Evolutionary conservation across 2,329 filamentous ascomycete genomes (phyloP), one percentile per base, ranked within the genome.

Genomic region (Tolypocladium pustulatum): DNA sequence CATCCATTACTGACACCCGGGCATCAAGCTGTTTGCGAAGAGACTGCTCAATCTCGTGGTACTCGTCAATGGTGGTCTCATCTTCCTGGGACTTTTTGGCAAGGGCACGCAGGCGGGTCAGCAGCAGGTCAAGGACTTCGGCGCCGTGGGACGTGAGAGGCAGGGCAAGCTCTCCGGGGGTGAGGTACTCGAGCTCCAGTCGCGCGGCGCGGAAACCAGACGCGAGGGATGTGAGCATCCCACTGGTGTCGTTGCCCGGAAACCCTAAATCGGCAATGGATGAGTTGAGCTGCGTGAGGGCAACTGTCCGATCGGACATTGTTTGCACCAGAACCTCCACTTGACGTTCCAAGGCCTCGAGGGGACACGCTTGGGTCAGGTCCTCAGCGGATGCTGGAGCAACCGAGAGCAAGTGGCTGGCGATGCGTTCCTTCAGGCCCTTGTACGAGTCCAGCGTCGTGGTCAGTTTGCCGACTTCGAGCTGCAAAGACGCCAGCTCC

Each of bases 111-210:
- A 86, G 75, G 0, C 78, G 73, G 0, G 66, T 66, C 0, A 86
- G 75, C 6, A 86, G 67, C 15, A 84, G 74, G 59, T 83, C 80
- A 0, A 87, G 75, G 0, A 86, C 75, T 56, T 81, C 76, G 0
- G 79, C 78, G 2, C 82, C 82, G 55, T 78, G 78, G 0, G 78
- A 77, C 0, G 76, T 76, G 0, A 84, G 71, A 0, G 82, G 80
- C 0, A 84, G 73, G 0, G 75, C 65, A n/a, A 80, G 72, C 66
- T 86, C 83, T 7, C 83, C 83, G 0, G 83, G 83, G 0, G 78
- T 81, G 25, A 86, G 75, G 64, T 85, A 85, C 67, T 86, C 84
- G 2, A 86, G 77, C 63, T 86, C 83, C 0, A 86, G 71, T 1
- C 84, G 78, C 1, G 83, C 83, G 2, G 78, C 69, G 25, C 83